These are phyloP conservation scores for Apostasia shenzhenica DNA, from an alignment of 106 monocot species.

Conservation along the genomic window DNA sequence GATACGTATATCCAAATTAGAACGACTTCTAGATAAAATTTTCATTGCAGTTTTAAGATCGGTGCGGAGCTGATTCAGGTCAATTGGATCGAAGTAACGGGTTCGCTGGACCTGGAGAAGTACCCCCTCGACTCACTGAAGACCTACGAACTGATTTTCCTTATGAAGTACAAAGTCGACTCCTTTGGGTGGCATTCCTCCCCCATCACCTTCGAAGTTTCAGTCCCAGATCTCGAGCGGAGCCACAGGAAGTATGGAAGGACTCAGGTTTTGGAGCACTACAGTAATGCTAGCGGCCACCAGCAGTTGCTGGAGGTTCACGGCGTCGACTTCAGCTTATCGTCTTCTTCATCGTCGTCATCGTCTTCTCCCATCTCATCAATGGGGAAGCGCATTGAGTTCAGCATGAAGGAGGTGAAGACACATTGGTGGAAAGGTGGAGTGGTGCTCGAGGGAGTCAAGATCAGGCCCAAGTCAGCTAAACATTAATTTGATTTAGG, in stretches of 20 bases:
- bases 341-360: not conserved
- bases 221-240: slow-evolving; percentile 1
- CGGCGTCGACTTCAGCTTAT: slow-evolving; percentile 9
- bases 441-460: slow-evolving; percentile 4
- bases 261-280: too few species aligned
- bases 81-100: slow-evolving; percentile 11
- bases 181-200: slow-evolving; percentile 18
- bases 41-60: not conserved
- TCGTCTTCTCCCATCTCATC: not conserved
- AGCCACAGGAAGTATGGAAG: not conserved
- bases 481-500: too few species aligned
- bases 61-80: slow-evolving; percentile 21
- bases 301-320: not conserved
- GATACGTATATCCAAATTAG: not conserved
- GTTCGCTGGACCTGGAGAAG: slow-evolving; percentile 4
- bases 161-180: slow-evolving; percentile 12
- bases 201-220: slow-evolving; percentile 5
- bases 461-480: not conserved
- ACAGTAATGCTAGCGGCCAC: not conserved
- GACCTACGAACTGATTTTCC: slow-evolving; percentile 4
- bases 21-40: not conserved
- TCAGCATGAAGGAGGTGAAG: slow-evolving; percentile 5
- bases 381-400: not conserved
- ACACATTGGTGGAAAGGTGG: slow-evolving; percentile 13
- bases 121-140: not conserved